A percentile compares a stretch with the other conserved stretches of the same genome.
Conservation (phyloP, 441 rosid genomes). For the Kokia cookei region DNA sequence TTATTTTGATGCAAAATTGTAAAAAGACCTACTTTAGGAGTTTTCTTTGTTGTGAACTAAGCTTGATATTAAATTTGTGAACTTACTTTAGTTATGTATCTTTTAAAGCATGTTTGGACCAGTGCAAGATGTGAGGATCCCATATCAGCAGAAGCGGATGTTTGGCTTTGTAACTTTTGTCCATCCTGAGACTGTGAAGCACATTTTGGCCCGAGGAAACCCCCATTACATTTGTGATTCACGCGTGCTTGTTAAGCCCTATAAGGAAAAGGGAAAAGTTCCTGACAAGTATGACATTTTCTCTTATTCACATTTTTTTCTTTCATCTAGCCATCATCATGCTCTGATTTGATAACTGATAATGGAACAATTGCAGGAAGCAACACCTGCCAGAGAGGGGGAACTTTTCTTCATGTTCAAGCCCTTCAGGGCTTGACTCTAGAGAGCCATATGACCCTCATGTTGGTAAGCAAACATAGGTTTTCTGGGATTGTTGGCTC, state of each 20-base stretch:
- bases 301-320: conserved; percentile 7
- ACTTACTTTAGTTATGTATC: neutral
- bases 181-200: conserved; percentile 80
- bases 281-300: conserved; percentile 50
- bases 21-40: neutral
- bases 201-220: conserved; percentile 77
- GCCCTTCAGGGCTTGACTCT: conserved; percentile 54
- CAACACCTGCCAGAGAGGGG: conserved; percentile 74
- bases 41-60: neutral
- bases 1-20: neutral
- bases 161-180: conserved; percentile 93
- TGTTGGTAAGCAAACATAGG: conserved; percentile 37
- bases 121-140: conserved; percentile 97
- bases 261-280: conserved; percentile 93
- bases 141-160: conserved; percentile 95
- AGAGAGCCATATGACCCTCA: conserved; percentile 55
- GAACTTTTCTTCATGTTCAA: conserved; percentile 63
- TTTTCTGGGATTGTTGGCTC: neutral
- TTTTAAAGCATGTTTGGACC: conserved; percentile 67
- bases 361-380: conserved; percentile 54
- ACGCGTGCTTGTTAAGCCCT: conserved; percentile 96
- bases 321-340: neutral
- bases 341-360: conserved; percentile 6
- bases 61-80: neutral
- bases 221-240: conserved; percentile 96